Base-by-base conservation (phyloP, 106 monocot genomes). In the Acanthochlamys bracteata region DNA sequence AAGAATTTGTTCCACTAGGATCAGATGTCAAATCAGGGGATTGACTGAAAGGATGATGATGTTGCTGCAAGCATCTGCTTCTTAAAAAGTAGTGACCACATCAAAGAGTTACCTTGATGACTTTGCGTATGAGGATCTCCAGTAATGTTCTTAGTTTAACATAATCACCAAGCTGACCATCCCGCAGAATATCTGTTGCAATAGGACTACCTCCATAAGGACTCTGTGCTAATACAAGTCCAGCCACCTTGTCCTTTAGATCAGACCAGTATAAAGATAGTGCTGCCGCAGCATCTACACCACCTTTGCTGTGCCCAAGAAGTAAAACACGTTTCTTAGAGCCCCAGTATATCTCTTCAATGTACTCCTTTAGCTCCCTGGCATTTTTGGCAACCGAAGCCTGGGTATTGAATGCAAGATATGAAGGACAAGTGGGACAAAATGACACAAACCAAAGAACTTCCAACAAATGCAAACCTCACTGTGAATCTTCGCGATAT, bases 221-320 rank as follows among this genome's bases (percentile, higher is more conserved):
- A 63, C 92, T 86, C 73, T 98, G 98, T 25, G 81, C 92, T 56
- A 98, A 75, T 56, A 52, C 98, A 24, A 98, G 66, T 11, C 98
- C 92, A 55, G 85, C 91, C 59, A 98, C 98, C 70, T 92, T 98
- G 61, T 88, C 92, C 79, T 85, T 92, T 59, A 98, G 70, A 53
- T 98, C 83, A 52, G 85, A 42, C 98, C 98, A 92, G 66, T 98
- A 92, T 39, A 92, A 75, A 66, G 92, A 98, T 67, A 98, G 60
- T 20, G 98, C 98, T 42, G 98, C 98, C 33, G 98, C 98, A 19
- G 98, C 76, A 73, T 98, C 98, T 47, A 98, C 85, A 26, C 98
- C 98, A 2, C 98, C 98, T 79, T 98, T 98, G 73, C 92, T 98
- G 64, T 98, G 98, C 25, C 98, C 98, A 61, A 92, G 79, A 66